Evolutionary conservation across 2,329 filamentous ascomycete species (phyloP).

Genomic region (Talaromyces verruculosus): DNA sequence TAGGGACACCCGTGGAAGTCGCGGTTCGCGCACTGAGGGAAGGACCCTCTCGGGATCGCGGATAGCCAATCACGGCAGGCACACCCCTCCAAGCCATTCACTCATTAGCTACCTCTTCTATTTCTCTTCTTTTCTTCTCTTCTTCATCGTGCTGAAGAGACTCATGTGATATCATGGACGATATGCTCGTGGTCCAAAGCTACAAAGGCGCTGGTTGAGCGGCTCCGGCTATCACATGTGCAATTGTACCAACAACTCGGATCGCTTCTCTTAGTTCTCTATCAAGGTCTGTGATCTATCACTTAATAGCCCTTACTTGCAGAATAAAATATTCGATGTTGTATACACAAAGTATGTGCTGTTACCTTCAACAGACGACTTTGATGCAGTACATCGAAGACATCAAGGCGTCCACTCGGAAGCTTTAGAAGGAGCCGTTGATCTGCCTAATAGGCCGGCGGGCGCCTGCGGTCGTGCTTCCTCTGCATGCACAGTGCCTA

Average conservation of each 20-base stretch:
- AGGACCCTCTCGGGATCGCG: slow-evolving; percentile 22
- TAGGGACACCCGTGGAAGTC: not conserved
- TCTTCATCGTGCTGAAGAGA: not conserved
- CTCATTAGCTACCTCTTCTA: slow-evolving; percentile 32
- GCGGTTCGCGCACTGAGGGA: slow-evolving; percentile 21
- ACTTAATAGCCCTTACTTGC: not conserved
- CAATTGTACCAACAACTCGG: not conserved
- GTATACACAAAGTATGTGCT: not conserved
- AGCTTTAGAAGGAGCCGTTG: slow-evolving; percentile 2
- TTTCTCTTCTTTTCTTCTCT: not conserved
- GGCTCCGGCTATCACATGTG: not conserved
- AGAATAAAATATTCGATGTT: not conserved
- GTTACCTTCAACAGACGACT: not conserved
- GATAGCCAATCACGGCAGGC: slow-evolving; percentile 37
- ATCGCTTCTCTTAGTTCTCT: not conserved
- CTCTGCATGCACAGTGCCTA: not conserved
- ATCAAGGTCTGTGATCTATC: not conserved
- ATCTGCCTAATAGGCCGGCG: slow-evolving; percentile 7
- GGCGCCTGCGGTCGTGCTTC: not conserved
- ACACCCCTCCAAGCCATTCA: slow-evolving; percentile 40
- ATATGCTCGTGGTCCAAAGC: not conserved
- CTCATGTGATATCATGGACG: not conserved
- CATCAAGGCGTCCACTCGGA: slow-evolving; percentile 13
- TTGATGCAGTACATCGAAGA: slow-evolving; percentile 1
- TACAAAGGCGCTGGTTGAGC: not conserved